These are phyloP conservation scores for Byssothecium circinans DNA, from an alignment of 2,329 filamentous ascomycete species.

Conservation along the genomic window DNA sequence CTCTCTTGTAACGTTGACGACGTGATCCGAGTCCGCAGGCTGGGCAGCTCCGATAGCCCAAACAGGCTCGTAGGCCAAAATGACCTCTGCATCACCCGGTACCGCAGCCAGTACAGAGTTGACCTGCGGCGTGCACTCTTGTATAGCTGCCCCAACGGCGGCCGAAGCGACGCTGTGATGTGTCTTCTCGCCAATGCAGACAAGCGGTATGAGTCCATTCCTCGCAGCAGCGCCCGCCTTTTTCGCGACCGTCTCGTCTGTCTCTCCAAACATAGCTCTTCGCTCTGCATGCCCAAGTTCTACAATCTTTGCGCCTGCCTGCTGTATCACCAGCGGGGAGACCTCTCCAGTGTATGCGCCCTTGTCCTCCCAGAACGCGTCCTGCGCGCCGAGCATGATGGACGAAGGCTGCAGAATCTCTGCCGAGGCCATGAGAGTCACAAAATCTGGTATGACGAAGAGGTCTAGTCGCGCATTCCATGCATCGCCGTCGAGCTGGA, in stretches of 20 bases:
- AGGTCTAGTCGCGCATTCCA: constrained; percentile 63
- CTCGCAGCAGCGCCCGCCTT: constrained; percentile 70
- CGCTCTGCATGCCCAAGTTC: constrained; percentile 83
- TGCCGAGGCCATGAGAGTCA: constrained; percentile 62
- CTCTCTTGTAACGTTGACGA: constrained; percentile 68
- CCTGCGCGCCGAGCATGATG: constrained; percentile 73
- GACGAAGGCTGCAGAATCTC: constrained; percentile 53
- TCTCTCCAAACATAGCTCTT: constrained; percentile 71
- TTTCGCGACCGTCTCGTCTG: constrained; percentile 65
- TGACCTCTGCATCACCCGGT: constrained; percentile 65
- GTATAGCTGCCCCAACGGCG: constrained; percentile 61
- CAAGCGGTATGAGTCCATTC: constrained; percentile 73
- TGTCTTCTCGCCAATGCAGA: constrained; percentile 77
- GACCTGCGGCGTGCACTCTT: constrained; percentile 69
- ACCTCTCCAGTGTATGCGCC: constrained; percentile 80
- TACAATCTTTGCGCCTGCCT: constrained; percentile 71
- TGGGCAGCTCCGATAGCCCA: constrained; percentile 81
- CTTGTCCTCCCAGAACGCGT: constrained; percentile 68
- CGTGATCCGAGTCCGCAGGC: constrained; percentile 72
- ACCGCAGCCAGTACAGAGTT: constrained; percentile 63
- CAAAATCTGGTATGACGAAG: constrained; percentile 77
- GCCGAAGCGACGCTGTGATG: constrained; percentile 48
- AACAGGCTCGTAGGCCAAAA: constrained; percentile 84
- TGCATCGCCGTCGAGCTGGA: constrained; percentile 54
- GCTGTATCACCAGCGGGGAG: constrained; percentile 66